Percentiles rank a stretch among this genome's conserved stretches.
Evolutionary conservation across 169 alveolate genomes (phyloP).

Genomic region (Fabrea salina): DNA sequence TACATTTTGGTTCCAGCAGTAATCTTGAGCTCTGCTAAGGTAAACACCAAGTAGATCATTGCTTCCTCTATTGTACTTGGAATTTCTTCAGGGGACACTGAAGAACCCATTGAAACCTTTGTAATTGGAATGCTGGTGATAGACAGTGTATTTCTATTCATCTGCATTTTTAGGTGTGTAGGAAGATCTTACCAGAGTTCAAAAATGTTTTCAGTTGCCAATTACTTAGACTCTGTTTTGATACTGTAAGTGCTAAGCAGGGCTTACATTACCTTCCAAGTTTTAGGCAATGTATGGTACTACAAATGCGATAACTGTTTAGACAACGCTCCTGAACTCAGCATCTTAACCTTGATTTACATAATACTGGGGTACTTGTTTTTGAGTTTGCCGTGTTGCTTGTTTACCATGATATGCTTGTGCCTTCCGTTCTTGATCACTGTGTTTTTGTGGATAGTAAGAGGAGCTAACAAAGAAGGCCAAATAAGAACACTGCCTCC

Average conservation of each 20-base stretch:
- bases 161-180: too few relatives aligned
- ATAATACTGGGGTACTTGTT: not conserved
- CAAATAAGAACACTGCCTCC: too few relatives aligned
- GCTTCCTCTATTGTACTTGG: not conserved
- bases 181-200: too few relatives aligned
- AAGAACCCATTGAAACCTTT: not conserved
- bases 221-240: too few relatives aligned
- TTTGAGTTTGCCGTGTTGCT: not conserved
- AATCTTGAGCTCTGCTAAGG: too few relatives aligned
- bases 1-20: too few relatives aligned
- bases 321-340: not conserved
- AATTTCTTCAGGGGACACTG: not conserved
- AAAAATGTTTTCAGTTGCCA: too few relatives aligned
- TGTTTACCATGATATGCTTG: not conserved
- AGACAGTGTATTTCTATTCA: too few relatives aligned
- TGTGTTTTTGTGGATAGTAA: not conserved
- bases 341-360: not conserved
- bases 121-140: not conserved
- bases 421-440: not conserved
- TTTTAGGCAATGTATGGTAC: not conserved
- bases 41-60: too few relatives aligned
- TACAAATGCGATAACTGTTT: not conserved
- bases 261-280: not conserved
- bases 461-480: too few relatives aligned
- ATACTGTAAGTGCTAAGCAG: too few relatives aligned